Evolutionary conservation across 2,329 filamentous ascomycete genomes (phyloP), one percentile per base, ranked within the genome.

Genomic region (Fusarium scirpi): DNA sequence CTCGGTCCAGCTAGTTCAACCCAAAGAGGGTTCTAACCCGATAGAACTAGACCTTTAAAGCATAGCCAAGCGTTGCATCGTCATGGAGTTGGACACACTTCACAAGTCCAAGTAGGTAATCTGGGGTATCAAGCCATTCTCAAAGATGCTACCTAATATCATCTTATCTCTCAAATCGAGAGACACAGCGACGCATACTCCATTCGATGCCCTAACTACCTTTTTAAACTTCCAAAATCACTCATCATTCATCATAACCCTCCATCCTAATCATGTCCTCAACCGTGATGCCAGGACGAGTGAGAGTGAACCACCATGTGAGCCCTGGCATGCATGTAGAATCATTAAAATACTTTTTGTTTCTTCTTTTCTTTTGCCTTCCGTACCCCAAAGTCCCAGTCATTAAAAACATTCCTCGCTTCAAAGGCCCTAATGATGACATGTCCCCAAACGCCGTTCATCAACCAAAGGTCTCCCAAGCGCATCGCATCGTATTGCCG

Each of bases 71-170:
- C 20, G 10, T 30, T 48, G 55, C n/a, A 46, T 29, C 40, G 41
- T 48, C 45, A 52, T n/a, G n/a, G 34, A 38, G 34, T 38, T n/a
- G 34, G 30, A 44, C 16, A 40, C n/a, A 49, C 41, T 38, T 34
- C 47, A 44, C 24, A 15, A 10, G 12, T 12, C 29, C 1, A 63
- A 32, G 10, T 44, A 40, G 59, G 25, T n/a, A 59, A 55, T 54
- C 40, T 38, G 25, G 55, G 70, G 70, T 73, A 71, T 72, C 67
- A 72, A 74, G 67, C 54, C 67, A 72, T 46, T 67, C 64, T 61
- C 53, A 24, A 66, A 58, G 30, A 61, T 65, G 57, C 65, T 73
- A 71, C 47, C 64, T 73, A 69, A 58, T 44, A 34, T 51, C 49
- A 41, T 41, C 24, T 43, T n/a, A 16, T 65, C 53, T 47, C 38